These are phyloP conservation scores for Elsinoe fawcettii DNA, from an alignment of 2,329 filamentous ascomycete genomes.

Conservation along the genomic window DNA sequence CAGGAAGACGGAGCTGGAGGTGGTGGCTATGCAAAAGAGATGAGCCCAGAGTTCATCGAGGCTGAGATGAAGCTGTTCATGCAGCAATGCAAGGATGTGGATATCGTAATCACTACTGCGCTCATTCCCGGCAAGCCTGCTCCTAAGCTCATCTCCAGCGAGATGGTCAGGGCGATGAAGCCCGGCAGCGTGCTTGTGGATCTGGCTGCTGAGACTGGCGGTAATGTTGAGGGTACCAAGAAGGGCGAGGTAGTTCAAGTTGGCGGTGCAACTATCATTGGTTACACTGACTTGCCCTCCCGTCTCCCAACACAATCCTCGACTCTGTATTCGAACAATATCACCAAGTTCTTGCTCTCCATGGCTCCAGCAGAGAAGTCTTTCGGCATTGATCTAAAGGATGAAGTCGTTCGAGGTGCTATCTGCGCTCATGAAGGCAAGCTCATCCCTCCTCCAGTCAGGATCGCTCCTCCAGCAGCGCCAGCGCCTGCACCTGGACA, in stretches of 20 bases:
- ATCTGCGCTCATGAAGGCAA: constrained; percentile 75
- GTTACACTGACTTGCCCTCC: constrained; percentile 82
- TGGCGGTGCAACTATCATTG: constrained; percentile 77
- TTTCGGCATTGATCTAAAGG: constrained; percentile 71
- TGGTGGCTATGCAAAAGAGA: constrained; percentile 85
- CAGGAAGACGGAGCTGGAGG: constrained; percentile 77
- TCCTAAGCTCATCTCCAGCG: constrained; percentile 74
- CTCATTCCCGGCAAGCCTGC: constrained; percentile 77
- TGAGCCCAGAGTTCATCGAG: constrained; percentile 89
- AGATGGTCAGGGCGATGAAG: constrained; percentile 77
- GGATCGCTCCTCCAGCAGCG: constrained; percentile 44
- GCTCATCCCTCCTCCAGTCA: constrained; percentile 63
- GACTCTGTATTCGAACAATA: constrained; percentile 88
- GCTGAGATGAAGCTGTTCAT: constrained; percentile 90
- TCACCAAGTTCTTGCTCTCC: constrained; percentile 78
- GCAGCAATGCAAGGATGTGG: constrained; percentile 77
- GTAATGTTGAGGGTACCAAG: constrained; percentile 77
- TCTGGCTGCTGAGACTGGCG: constrained; percentile 77
- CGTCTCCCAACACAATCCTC: constrained; percentile 82
- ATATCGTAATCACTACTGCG: constrained; percentile 91
- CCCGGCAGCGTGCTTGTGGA: constrained; percentile 84
- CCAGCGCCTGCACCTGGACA: constrained; percentile 11
- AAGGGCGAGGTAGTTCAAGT: constrained; percentile 63
- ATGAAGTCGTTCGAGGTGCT: constrained; percentile 77
- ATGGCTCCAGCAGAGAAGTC: constrained; percentile 70